Base-by-base conservation (phyloP, 176 grass and related monocot genomes). In the Dendrocalamus sinicus region DNA sequence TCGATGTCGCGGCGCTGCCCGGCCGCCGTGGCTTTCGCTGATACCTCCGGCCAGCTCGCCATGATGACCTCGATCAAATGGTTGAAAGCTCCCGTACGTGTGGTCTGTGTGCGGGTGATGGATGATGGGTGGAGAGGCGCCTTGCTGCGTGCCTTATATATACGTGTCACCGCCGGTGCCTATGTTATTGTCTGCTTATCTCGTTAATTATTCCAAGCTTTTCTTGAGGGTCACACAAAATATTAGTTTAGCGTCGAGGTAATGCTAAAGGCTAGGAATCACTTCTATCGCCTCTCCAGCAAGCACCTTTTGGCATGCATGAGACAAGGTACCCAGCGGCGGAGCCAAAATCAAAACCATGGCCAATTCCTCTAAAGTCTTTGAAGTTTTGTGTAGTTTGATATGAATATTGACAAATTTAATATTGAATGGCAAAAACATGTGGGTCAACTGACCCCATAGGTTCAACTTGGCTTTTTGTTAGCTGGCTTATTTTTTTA, bases 171-270 rank as follows among this genome's bases (percentile, higher is more conserved):
- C 62, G 12, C 61, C 16, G 16, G 19, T n/a, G 30, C 30, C n/a
- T 59, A 9, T 37, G 24, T 15, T 81, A 39, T 28, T 53, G 47
- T 52, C 47, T 15, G 63, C 26, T 53, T n/a, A 20, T 14, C 30
- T 67, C 12, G 30, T 81, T 35, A 66, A 35, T 66, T 81, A 81
- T 81, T 69, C 78, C 62, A 69, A 54, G 30, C 64, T 80, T 81
- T 65, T 39, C 45, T 20, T n/a, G 45, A 52, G 63, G 23, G 45
- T 39, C 24, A 48, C 28, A 19, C 37, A 22, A 53, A 68, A 35
- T 68, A 35, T n/a, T 22, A 50, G 24, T 22, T 22, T 55, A 12
- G 9, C 73, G 4, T 55, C 30, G 5, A 37, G 24, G 48, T 37
- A 12, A 50, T 16, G 61, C 1, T 35, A 12, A 57, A 59, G 26